Base-by-base conservation (phyloP, 495 filamentous ascomycete genomes). In the Penicillium mononematosum region DNA sequence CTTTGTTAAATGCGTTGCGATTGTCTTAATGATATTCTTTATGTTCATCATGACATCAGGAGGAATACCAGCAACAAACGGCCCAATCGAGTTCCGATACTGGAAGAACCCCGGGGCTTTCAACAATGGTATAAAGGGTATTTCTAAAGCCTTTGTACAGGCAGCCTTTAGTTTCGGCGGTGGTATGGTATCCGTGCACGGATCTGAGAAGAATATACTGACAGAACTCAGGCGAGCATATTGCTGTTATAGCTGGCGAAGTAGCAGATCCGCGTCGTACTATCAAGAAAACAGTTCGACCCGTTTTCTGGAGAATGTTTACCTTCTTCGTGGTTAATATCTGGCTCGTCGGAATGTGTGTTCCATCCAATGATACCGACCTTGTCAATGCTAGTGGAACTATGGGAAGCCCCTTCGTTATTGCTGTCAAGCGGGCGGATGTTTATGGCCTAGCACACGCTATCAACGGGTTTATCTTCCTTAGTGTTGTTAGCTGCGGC, bases 11-110 rank as follows among this genome's bases (percentile, higher is more conserved):
- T 66, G 65, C 16, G 20, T 58, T 5, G 68, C 65, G 1, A 41
- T 70, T 3, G 24, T 70, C 2, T 48, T 68, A 25, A 66, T 70
- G 65, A 70, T 70, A 4, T 70, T 58, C 48, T 70, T 70, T 53
- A 62, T 70, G 63, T 64, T 70, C 25, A 70, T 70, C 51, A 70
- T 70, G 65, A 68, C 68, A 8, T 70, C 65, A 1, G 68, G 68
- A 8, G 65, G 68, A 0, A 70, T 70, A 41, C 32, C 65, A 5
- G 68, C 63, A 16, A 68, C 68, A 1, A 53, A 64, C 20, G 68
- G 68, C 0, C 65, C 68, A 1, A 68, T 70, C 25, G 61, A 64
- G 38, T 70, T 70, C 47, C 50, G 45, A 4, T 70, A 66, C 31
- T 70, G 68, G 68, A 67, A 64, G 19, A 58, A 52, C 20, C 68